These are phyloP conservation scores for Sugiyamaella xylanicola DNA, from an alignment of 1,139 yeast species.

Conservation along the genomic window DNA sequence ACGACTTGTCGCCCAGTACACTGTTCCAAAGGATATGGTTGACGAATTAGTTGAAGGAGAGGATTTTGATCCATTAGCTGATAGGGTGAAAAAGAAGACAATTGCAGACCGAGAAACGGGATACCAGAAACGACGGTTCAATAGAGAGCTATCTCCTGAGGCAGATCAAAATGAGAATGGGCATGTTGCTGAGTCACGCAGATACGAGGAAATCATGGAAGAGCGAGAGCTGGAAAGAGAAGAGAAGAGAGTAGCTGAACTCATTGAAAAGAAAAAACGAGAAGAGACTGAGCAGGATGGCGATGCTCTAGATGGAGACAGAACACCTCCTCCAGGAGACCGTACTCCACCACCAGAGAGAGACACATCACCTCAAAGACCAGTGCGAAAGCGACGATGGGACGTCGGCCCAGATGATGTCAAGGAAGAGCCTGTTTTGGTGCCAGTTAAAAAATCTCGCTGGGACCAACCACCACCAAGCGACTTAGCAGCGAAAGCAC, in stretches of 20 bases:
- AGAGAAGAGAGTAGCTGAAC: constrained; percentile 37
- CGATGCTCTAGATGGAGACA: constrained; percentile 20
- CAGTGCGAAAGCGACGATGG: constrained; percentile 40
- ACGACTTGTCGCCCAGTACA: constrained; percentile 39
- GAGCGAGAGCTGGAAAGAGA: constrained; percentile 41
- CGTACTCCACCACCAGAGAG: constrained; percentile 26
- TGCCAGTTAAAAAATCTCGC: constrained; percentile 25
- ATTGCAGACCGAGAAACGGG: constrained; percentile 45
- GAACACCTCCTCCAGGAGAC: constrained; percentile 28
- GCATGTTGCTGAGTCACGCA: constrained; percentile 19
- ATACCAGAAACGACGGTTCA: constrained; percentile 48
- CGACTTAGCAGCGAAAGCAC: constrained; percentile 39
- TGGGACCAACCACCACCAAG: constrained; percentile 16
- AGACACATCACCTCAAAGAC: constrained; percentile 29
- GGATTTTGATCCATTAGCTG: constrained; percentile 45
- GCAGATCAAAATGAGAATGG: constrained; percentile 26
- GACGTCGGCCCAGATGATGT: constrained; percentile 42
- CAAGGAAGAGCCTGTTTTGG: neutral
- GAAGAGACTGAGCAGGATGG: constrained; percentile 18
- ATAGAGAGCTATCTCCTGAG: constrained; percentile 40
- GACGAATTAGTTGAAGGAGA: constrained; percentile 40
- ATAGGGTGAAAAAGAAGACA: constrained; percentile 39
- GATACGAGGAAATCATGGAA: constrained; percentile 38
- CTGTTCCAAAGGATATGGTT: constrained; percentile 39
- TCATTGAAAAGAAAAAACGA: constrained; percentile 31